Evolutionary conservation across 2,329 filamentous ascomycete species (phyloP), one percentile per base, ranked within the genome.

Genomic region (Colletotrichum euphorbiae): DNA sequence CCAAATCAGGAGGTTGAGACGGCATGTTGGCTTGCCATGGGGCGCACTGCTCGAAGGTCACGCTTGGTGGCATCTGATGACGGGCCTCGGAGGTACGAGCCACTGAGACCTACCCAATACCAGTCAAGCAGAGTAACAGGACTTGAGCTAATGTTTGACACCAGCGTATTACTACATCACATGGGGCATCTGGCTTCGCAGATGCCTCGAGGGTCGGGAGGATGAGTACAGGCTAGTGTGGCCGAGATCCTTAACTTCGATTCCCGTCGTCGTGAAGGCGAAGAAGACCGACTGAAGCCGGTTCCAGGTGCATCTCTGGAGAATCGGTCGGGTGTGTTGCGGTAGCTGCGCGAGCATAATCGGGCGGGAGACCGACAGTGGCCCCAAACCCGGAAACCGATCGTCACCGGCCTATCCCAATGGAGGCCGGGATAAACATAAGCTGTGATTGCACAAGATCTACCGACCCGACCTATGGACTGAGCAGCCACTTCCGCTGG

Each of bases 161-260:
- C 43, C 64, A 76, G 93, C 93, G 15, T 97, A 97, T 78, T 91
- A 91, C 75, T 93, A 95, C 76, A 93, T 97, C 72, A 83, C 89
- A 13, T 97, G 93, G 93, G 91, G 92, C 3, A 89, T 94, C 28
- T 95, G 92, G 90, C 84, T 96, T 17, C 87, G 92, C 45, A 89
- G 91, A 70, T 93, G 92, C 73, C 81, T 96, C 56, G 92, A 94
- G 70, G 88, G 89, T 3, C 85, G 85, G 51, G 91, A 93, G 74
- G 87, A 91, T 46, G 88, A 94, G 74, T 96, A 89, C 75, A 83
- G 86, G 73, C 80, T 96, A 63, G 74, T 86, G 58, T 97, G 93
- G 93, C 87, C 90, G 2, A 87, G 85, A 24, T 71, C 88, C 13
- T 83, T 88, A 72, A 85, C 82, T 6, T 87, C 81, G 2, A 76